Evolutionary conservation across 768 basidiomycete genomes (phyloP).

Genomic region (Tephrocybe sp.): DNA sequence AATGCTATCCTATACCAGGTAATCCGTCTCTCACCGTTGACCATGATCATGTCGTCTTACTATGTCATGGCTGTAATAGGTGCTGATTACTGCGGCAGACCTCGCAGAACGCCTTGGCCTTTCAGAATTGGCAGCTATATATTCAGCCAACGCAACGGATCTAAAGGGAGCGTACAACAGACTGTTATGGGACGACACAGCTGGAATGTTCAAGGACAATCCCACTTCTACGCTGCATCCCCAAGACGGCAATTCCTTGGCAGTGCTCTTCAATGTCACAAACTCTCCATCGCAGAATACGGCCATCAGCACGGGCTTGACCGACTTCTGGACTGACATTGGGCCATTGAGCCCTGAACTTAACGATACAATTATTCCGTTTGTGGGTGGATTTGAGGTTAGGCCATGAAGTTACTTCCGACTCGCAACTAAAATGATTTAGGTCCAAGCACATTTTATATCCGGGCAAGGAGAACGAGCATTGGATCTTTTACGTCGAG

Average conservation of each 20-base stretch:
- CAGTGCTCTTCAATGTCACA: slow-evolving; percentile 47
- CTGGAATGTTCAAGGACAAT: slow-evolving; percentile 50
- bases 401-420: neutral
- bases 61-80: slow-evolving; percentile 19
- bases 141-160: slow-evolving; percentile 32
- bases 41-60: neutral
- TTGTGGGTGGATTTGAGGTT: slow-evolving; percentile 52
- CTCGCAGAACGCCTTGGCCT: slow-evolving; percentile 31
- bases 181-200: slow-evolving; percentile 41
- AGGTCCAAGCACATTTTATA: slow-evolving; percentile 53
- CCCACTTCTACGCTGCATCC: slow-evolving; percentile 39
- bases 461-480: slow-evolving; percentile 45
- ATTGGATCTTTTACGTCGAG: slow-evolving; percentile 43
- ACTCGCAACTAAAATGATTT: neutral
- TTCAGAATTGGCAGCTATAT: slow-evolving; percentile 22
- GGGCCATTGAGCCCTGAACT: slow-evolving; percentile 50
- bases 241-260: slow-evolving; percentile 51
- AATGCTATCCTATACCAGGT: slow-evolving; percentile 47
- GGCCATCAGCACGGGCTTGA: slow-evolving; percentile 43
- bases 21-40: neutral
- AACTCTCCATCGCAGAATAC: slow-evolving; percentile 35
- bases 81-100: slow-evolving; percentile 34
- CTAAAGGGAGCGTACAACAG: slow-evolving; percentile 42
- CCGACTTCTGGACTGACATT: slow-evolving; percentile 47
- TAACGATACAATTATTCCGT: slow-evolving; percentile 51